Percentiles rank a stretch among this genome's conserved stretches.
These are phyloP conservation scores for Takashimella koratensis DNA, from an alignment of 1,284 basidiomycete genomes.

Conservation along the genomic window DNA sequence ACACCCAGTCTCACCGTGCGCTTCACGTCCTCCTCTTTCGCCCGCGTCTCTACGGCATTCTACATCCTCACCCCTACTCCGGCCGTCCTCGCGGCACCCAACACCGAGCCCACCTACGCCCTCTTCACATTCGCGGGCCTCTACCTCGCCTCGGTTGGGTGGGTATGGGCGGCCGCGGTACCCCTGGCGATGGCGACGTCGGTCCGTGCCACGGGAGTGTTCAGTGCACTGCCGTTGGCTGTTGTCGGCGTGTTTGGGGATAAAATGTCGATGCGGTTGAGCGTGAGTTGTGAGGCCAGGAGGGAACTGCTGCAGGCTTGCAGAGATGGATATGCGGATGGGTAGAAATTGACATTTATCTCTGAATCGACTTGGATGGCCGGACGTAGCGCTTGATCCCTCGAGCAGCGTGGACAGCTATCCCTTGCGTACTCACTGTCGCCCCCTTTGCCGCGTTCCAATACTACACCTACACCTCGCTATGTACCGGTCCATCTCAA, in stretches of 20 bases:
- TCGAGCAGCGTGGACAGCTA: not conserved
- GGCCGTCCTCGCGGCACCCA: slow-evolving; percentile 66
- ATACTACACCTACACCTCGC: slow-evolving; percentile 59
- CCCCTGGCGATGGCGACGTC: slow-evolving; percentile 63
- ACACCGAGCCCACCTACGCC: slow-evolving; percentile 82
- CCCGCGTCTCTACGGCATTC: slow-evolving; percentile 61
- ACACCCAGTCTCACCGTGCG: slow-evolving; percentile 42
- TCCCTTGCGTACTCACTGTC: slow-evolving; percentile 49
- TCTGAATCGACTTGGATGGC: too few relatives aligned
- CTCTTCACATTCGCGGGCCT: slow-evolving; percentile 69
- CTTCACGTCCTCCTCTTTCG: slow-evolving; percentile 53
- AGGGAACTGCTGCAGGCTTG: too few relatives aligned
- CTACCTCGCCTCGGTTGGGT: slow-evolving; percentile 36
- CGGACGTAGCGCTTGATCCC: not conserved
- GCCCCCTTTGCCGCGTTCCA: slow-evolving; percentile 72
- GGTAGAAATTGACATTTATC: too few relatives aligned
- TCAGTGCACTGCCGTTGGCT: slow-evolving; percentile 68
- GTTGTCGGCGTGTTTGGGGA: slow-evolving; percentile 61
- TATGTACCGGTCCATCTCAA: slow-evolving; percentile 54
- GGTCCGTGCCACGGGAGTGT: slow-evolving; percentile 78
- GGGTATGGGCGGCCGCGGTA: slow-evolving; percentile 53
- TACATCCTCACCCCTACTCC: slow-evolving; percentile 80
- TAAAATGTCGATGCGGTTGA: not conserved
- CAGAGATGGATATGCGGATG: too few relatives aligned
- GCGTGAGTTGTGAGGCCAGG: not conserved